Evolutionary conservation across 331 rosid genomes (phyloP), one percentile per base, ranked within the genome.

Genomic region (Saraca asoca): DNA sequence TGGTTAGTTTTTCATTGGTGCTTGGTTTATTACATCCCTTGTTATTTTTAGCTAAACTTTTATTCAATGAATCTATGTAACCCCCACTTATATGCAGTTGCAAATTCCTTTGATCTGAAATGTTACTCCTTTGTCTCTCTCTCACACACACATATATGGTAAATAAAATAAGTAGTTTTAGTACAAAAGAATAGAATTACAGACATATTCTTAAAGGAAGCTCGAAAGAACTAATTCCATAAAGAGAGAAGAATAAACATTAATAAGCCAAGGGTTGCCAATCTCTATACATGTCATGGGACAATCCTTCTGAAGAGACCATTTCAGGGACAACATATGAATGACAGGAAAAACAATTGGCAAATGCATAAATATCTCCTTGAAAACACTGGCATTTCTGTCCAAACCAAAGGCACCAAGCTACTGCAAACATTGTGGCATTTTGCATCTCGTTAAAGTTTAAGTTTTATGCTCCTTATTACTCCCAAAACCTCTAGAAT

Each of bases 21-120:
- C 53, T 58, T 61, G 61, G 41, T 64, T 6, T 33, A 19, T 35
- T 60, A 70, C 39, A 71, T 71, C 7, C 44, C 41, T 46, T 45
- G 48, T n/a, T 52, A 45, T 58, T 35, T 13, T 37, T 43, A 9
- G 24, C 60, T 31, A 9, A 50, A 14, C 65, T 75, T 48, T 48
- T 10, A 48, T 48, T 48, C 20, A 48, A 48, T 9, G 16, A 48
- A 19, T 48, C n/a, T 16, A 48, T 16, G 10, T 48, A 5, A 8
- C 59, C 18, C 13, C 11, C 37, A 12, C 42, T 29, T 51, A 18
- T 50, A 58, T 57, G 54, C 52, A 35, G 18, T 57, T 11, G 33
- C 57, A 51, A 57, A n/a, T 66, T 37, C 24, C 42, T 37, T 61
- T 68, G 53, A 48, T 29, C 54, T 20, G n/a, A 43, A 56, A 55